These are phyloP conservation scores for Colletotrichum liaoningense DNA, from an alignment of 2,329 filamentous ascomycete genomes.

Conservation along the genomic window DNA sequence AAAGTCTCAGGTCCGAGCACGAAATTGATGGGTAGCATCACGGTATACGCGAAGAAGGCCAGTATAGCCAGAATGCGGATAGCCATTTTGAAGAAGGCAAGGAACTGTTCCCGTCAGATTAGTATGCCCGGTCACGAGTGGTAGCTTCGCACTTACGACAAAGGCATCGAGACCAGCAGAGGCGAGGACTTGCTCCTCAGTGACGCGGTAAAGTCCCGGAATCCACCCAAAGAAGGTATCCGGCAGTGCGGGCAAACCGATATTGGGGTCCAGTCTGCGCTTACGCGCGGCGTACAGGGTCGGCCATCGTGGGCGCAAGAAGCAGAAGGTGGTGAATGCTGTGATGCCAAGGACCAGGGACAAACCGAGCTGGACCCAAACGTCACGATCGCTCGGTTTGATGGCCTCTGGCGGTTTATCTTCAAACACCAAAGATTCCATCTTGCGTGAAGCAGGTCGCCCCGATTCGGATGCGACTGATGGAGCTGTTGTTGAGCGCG, in stretches of 20 bases:
- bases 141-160: slow-evolving; percentile 69
- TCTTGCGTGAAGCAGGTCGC: slow-evolving; percentile 22
- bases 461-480: background rate
- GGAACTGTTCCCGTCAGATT: slow-evolving; percentile 63
- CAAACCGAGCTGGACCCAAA: slow-evolving; percentile 76
- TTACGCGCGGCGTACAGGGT: slow-evolving; percentile 90
- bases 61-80: slow-evolving; percentile 84
- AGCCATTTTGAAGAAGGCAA: slow-evolving; percentile 96
- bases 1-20: background rate
- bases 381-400: slow-evolving; percentile 41
- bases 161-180: slow-evolving; percentile 95
- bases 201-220: slow-evolving; percentile 83
- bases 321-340: slow-evolving; percentile 82
- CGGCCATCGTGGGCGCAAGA: slow-evolving; percentile 91
- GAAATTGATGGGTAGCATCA: slow-evolving; percentile 86
- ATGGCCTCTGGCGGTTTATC: slow-evolving; percentile 37
- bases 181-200: slow-evolving; percentile 88
- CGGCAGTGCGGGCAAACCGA: slow-evolving; percentile 80
- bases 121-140: no score
- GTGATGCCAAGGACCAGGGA: slow-evolving; percentile 76
- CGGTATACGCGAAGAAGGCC: slow-evolving; percentile 81
- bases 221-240: slow-evolving; percentile 95
- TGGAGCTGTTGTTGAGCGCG: background rate
- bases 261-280: slow-evolving; percentile 71
- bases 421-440: slow-evolving; percentile 26